Base-by-base conservation (phyloP, 2,329 filamentous ascomycete species). In the Claviceps purpurea region DNA sequence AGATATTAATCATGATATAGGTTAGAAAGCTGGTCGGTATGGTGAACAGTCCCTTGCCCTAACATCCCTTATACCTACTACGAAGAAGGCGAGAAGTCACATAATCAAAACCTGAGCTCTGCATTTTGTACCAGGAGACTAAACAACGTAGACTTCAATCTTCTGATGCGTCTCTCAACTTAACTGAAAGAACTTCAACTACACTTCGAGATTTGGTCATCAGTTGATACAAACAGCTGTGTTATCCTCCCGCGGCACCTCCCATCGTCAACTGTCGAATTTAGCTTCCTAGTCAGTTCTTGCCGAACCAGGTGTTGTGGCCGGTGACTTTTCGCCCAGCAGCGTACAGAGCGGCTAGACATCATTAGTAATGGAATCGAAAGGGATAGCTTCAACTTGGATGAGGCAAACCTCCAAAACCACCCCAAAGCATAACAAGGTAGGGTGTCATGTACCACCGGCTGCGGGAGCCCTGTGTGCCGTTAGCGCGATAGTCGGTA, bases 261-360 rank as follows among this genome's bases (percentile, higher is more conserved):
- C 34, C 40, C 38, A 26, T 51, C 49, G 5, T 11, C 11, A 13
- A 43, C 14, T 5, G 18, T 42, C 22, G 22, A 34, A 44, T 46
- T 30, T 52, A 30, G 14, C 16, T 22, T 44, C 52, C 63, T 76
- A 81, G 58, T 71, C 64, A 81, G 58, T 71, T 64, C 68, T 78
- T 75, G 65, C 75, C 71, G 62, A 81, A 87, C 82, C 82, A 89
- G 56, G 82, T 87, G 79, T 89, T 90, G 77, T 90, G 80, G 63
- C 87, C 87, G 57, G 82, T 66, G 58, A 86, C 72, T 73, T 86
- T 81, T 66, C 87, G 84, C 67, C 76, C 72, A 73, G 85, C 82
- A 73, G 83, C 84, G 74, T 86, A 91, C 70, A 87, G 72, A 59
- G 71, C 65, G 51, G 70, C 78, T 81, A 58, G 22, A 26, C 2